Evolutionary conservation across 208 protist species (phyloP), one percentile per base, ranked within the genome.

Genomic region (Leishmania lainsoni): DNA sequence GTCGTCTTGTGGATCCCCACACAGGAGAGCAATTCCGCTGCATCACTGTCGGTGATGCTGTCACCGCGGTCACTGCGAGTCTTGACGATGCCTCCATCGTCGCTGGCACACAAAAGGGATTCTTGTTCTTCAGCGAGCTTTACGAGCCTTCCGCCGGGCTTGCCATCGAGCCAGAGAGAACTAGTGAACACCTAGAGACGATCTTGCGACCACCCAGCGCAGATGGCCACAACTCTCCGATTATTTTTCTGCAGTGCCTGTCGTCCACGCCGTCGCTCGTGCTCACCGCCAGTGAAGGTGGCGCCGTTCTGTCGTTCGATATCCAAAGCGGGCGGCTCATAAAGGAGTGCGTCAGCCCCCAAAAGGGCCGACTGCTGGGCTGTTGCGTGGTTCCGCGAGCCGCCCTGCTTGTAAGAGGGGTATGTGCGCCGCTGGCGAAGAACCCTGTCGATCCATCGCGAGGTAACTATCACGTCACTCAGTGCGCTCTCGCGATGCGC

Each of bases 221-320:
- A 9, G 90, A 90, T 66, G 90, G 85, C 20, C 87, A 93, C 48
- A 70, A 89, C 80, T 91, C 89, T 16, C 75, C 90, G 8, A 87
- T 97, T 63, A 80, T 92, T 20, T 97, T 95, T 80, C 68, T 94
- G 45, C 68, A 69, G 14, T 85, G 87, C 79, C 72, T 86, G 49
- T 17, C 72, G 0, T 72, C 71, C 0, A 35, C 58, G 16, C 81
- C 86, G 20, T 83, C 81, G 82, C 75, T 84, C 80, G 80, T 84
- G 77, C 89, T 82, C 76, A 86, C 78, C 74, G 86, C 75, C 20
- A 96, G 93, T 81, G 83, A 87, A 58, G 87, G 88, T 48, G 91
- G 91, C 32, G 86, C 80, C 12, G 76, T 94, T n/a, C 69, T 94
- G 71, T 92, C 87, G 86, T 93, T 91, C 78, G 91, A 92, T 73